Evolutionary conservation across 805 yeast species (phyloP).

Genomic region (Kluyveromyces siamensis): DNA sequence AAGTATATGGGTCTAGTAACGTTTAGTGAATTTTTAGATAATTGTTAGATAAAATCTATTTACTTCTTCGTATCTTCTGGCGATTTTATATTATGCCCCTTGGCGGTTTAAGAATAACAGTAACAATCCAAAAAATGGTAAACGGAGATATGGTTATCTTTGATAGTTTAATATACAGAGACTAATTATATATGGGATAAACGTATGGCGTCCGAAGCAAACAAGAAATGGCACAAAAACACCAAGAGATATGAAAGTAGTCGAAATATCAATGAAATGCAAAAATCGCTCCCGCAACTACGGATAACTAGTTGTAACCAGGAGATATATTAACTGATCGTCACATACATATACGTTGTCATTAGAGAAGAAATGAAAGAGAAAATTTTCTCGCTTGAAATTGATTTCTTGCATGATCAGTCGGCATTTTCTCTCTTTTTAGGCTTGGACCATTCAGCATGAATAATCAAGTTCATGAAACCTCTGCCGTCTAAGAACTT

Average conservation of each 20-base stretch:
- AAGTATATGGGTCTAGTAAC: constrained; percentile 49
- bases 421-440: constrained; percentile 7
- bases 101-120: neutral
- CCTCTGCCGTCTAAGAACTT: constrained; percentile 80
- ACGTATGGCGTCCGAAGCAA: neutral
- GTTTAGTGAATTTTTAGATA: neutral
- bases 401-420: neutral
- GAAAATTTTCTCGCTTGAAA: neutral
- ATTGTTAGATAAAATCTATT: neutral
- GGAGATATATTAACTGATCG: neutral
- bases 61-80: neutral
- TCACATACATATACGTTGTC: neutral
- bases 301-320: neutral
- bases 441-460: constrained; percentile 52
- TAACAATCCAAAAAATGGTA: too few species aligned
- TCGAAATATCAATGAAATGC: neutral
- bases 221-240: neutral
- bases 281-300: neutral
- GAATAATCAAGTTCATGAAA: constrained; percentile 78
- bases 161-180: neutral
- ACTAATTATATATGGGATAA: neutral
- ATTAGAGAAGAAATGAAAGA: neutral
- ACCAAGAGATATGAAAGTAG: neutral
- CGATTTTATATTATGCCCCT: neutral
- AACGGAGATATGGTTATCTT: neutral